These are phyloP conservation scores for Stagonosporopsis chrysanthemi DNA, from an alignment of 2,329 filamentous ascomycete genomes.

Conservation along the genomic window DNA sequence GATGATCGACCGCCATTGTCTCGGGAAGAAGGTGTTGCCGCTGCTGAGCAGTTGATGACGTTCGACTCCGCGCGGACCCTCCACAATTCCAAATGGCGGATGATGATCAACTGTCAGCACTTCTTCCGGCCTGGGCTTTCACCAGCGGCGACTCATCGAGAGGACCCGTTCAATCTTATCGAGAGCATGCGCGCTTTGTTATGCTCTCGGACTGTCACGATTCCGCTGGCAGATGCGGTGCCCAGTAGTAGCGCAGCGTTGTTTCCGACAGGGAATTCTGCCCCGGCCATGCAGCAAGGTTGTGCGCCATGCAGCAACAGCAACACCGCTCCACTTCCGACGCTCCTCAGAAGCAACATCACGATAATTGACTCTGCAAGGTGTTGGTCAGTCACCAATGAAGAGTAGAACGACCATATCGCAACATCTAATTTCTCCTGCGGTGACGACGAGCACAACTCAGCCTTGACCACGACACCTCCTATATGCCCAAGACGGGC, in stretches of 20 bases:
- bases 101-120: neutral
- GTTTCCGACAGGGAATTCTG: slow-evolving; percentile 15
- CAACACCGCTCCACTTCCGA: slow-evolving; percentile 14
- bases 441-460: slow-evolving; percentile 2
- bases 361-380: slow-evolving; percentile 19
- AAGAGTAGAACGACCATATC: neutral
- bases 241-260: slow-evolving; percentile 32
- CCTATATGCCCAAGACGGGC: neutral
- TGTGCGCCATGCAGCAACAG: slow-evolving; percentile 14
- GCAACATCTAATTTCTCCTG: slow-evolving; percentile 2
- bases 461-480: neutral
- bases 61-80: neutral
- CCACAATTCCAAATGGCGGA: slow-evolving; percentile 13
- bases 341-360: slow-evolving; percentile 11
- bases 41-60: neutral
- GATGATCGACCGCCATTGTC: neutral
- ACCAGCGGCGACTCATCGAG: neutral
- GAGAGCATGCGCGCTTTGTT: neutral
- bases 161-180: neutral
- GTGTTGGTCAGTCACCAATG: slow-evolving; percentile 3
- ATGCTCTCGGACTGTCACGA: slow-evolving; percentile 3
- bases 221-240: slow-evolving; percentile 18
- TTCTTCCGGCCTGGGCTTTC: neutral
- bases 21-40: neutral
- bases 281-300: slow-evolving; percentile 11